Evolutionary conservation across 129 eudicot species (phyloP).

Genomic region (Oenanthe sinensis): DNA sequence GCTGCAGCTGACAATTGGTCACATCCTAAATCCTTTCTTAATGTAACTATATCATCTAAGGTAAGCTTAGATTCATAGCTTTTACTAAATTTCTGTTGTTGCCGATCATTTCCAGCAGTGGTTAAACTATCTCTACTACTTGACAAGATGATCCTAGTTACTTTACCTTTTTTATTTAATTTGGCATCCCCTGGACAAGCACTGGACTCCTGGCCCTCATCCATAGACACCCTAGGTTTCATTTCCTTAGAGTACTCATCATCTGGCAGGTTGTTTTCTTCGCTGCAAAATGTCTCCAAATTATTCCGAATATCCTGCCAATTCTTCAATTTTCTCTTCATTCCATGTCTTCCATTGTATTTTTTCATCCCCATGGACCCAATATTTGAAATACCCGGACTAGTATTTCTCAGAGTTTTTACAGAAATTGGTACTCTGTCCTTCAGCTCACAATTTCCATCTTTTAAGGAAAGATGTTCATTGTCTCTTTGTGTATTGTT

Average conservation of each 20-base stretch:
- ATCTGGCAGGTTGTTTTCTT: slow-evolving; percentile 20
- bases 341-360: slow-evolving; percentile 25
- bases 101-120: slow-evolving; percentile 32
- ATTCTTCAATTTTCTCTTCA: slow-evolving; percentile 61
- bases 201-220: slow-evolving; percentile 32
- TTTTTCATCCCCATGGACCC: slow-evolving; percentile 26
- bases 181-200: slow-evolving; percentile 17
- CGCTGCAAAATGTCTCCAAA: slow-evolving; percentile 18
- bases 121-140: slow-evolving; percentile 26
- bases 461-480: slow-evolving; percentile 19
- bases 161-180: slow-evolving; percentile 22
- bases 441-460: slow-evolving; percentile 21
- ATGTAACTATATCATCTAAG: slow-evolving; percentile 17
- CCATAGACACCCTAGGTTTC: slow-evolving; percentile 33
- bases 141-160: slow-evolving; percentile 23
- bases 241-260: slow-evolving; percentile 32
- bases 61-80: slow-evolving; percentile 21
- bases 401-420: slow-evolving; percentile 25
- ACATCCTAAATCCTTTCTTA: slow-evolving; percentile 39
- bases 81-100: slow-evolving; percentile 18
- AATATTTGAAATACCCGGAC: slow-evolving; percentile 21
- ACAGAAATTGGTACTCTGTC: slow-evolving; percentile 27
- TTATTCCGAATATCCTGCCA: slow-evolving; percentile 29
- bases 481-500: slow-evolving; percentile 21
- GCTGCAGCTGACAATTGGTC: slow-evolving; percentile 40